A percentile compares a stretch with the other conserved stretches of the same genome.
Evolutionary conservation across 345 rosid species (phyloP).

Genomic region (Draba incana): DNA sequence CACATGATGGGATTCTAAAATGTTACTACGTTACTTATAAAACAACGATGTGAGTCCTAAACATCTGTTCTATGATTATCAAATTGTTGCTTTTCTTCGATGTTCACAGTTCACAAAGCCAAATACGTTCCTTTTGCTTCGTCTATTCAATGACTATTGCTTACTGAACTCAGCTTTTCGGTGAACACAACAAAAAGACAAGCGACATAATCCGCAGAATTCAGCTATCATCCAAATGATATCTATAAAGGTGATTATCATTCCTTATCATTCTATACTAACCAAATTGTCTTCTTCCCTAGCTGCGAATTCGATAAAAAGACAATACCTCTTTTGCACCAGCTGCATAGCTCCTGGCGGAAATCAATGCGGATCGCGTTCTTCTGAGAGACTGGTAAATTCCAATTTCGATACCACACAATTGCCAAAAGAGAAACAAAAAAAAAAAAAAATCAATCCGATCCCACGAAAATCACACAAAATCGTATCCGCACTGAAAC

Average conservation of each 20-base stretch:
- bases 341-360: constrained; percentile 64
- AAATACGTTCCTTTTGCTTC: background rate
- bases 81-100: background rate
- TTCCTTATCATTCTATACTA: background rate
- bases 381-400: constrained; percentile 46
- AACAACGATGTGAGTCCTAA: background rate
- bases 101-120: background rate
- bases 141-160: background rate
- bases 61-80: constrained; percentile 11
- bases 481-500: constrained; percentile 1
- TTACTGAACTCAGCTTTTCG: background rate
- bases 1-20: background rate
- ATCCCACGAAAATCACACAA: constrained; percentile 26
- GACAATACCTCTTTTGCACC: constrained; percentile 64
- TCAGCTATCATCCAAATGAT: constrained; percentile 11
- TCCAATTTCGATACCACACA: constrained; percentile 21
- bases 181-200: background rate
- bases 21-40: background rate
- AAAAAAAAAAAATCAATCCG: background rate
- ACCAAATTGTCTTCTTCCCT: constrained; percentile 8
- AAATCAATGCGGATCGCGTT: constrained; percentile 54
- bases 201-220: background rate
- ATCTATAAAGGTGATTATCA: background rate
- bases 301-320: background rate
- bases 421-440: background rate